Conservation (phyloP, 192 early-diverging fungal genomes). For the Fimicolochytrium jonesii region DNA sequence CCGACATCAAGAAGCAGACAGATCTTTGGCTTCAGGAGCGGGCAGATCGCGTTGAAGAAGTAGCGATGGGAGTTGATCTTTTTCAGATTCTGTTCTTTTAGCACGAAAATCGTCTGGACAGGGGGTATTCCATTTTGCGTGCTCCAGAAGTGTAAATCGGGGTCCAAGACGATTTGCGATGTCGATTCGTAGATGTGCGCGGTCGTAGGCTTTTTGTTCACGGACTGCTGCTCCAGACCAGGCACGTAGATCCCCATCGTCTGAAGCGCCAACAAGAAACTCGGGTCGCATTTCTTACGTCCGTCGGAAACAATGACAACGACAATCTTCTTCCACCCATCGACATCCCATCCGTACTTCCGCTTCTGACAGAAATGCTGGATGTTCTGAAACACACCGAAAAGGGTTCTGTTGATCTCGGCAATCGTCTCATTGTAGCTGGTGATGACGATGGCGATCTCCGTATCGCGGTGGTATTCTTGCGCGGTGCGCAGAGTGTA, state of each 20-base stretch:
- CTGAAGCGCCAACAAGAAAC: constrained; percentile 64
- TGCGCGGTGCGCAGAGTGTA: constrained; percentile 68
- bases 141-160: constrained; percentile 60
- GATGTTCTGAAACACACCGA: constrained; percentile 47
- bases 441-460: constrained; percentile 75
- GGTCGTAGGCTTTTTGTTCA: constrained; percentile 64
- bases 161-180: constrained; percentile 67
- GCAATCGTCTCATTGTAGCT: constrained; percentile 54
- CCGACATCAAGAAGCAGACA: constrained; percentile 57
- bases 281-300: constrained; percentile 57
- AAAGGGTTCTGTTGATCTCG: constrained; percentile 29
- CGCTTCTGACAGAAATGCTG: constrained; percentile 38
- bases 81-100: constrained; percentile 82
- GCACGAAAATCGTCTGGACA: constrained; percentile 69
- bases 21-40: constrained; percentile 55
- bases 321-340: constrained; percentile 74
- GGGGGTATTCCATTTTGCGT: constrained; percentile 55
- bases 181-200: constrained; percentile 72
- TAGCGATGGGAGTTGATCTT: constrained; percentile 63
- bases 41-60: constrained; percentile 66
- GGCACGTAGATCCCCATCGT: constrained; percentile 46
- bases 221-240: constrained; percentile 38
- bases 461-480: constrained; percentile 54
- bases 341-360: constrained; percentile 50
- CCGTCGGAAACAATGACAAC: constrained; percentile 76